Percentiles rank a stretch among this genome's conserved stretches.
phyloP scores from a whole-genome alignment of 768 basidiomycete genomes.

The Termitomyces titanicus region DNA sequence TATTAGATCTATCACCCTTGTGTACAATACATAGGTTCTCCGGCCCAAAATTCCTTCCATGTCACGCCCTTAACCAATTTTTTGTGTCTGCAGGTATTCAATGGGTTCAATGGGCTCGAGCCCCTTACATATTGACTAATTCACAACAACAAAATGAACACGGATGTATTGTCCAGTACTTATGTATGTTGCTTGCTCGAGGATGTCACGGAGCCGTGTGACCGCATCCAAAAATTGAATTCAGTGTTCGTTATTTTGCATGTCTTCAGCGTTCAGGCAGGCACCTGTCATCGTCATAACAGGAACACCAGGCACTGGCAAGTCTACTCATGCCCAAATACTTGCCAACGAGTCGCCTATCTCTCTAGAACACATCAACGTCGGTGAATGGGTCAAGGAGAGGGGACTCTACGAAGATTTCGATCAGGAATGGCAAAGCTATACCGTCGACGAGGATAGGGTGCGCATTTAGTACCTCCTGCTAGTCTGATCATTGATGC shows the following conservation, averaged over 20 bases:
- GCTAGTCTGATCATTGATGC: not conserved
- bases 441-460: conserved; percentile 95
- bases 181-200: too few relatives aligned
- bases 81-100: too few relatives aligned
- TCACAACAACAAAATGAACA: too few relatives aligned
- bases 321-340: conserved; percentile 95
- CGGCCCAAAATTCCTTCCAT: too few relatives aligned
- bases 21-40: not conserved
- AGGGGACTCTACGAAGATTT: conserved; percentile 75
- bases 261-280: conserved; percentile 11
- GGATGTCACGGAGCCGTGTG: too few relatives aligned
- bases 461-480: conserved; percentile 37
- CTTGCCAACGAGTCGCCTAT: conserved; percentile 69
- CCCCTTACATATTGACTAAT: too few relatives aligned
- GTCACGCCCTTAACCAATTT: too few relatives aligned
- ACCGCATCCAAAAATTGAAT: too few relatives aligned
- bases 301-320: conserved; percentile 94
- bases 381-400: conserved; percentile 88
- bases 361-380: conserved; percentile 78
- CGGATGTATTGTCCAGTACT: too few relatives aligned
- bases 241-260: too few relatives aligned
- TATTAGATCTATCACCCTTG: not conserved
- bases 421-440: conserved; percentile 95
- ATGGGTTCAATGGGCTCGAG: too few relatives aligned
- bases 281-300: conserved; percentile 79